A percentile compares a stretch with the other conserved stretches of the same genome.
These are phyloP conservation scores for Kockiozyma suomiensis DNA, from an alignment of 805 yeast genomes.

Conservation along the genomic window DNA sequence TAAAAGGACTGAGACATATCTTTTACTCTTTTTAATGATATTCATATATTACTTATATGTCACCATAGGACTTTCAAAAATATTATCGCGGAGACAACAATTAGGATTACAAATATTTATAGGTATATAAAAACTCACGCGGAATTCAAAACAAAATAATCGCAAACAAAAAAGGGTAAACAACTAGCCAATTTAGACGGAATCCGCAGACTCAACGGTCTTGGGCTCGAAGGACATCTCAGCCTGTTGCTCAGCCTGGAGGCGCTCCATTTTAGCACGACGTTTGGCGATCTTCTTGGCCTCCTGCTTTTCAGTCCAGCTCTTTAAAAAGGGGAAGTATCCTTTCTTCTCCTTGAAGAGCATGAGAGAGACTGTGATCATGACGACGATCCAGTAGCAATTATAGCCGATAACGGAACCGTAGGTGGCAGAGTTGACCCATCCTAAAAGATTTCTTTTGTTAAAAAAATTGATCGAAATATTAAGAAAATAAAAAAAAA, in stretches of 20 bases:
- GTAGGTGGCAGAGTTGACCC: conserved; percentile 96
- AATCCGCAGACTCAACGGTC: conserved; percentile 9
- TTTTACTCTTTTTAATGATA: no score
- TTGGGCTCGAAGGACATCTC: conserved; percentile 1
- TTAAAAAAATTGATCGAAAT: no score
- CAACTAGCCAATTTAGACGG: conserved; percentile 6
- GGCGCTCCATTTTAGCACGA: conserved; percentile 3
- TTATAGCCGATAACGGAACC: conserved; percentile 91
- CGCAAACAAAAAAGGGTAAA: neutral
- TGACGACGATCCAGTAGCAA: conserved; percentile 78
- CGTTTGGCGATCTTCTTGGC: conserved; percentile 15
- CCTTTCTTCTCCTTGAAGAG: conserved; percentile 82
- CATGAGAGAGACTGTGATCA: conserved; percentile 60
- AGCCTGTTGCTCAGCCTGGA: neutral
- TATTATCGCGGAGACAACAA: neutral
- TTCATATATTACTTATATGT: neutral
- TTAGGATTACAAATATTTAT: neutral
- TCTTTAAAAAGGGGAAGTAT: conserved; percentile 24
- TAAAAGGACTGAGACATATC: no score
- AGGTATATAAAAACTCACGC: neutral
- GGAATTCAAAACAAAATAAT: neutral
- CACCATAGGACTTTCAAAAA: neutral
- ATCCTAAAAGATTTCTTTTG: no score
- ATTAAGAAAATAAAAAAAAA: neutral
- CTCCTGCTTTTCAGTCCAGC: conserved; percentile 16